Evolutionary conservation across 2,329 filamentous ascomycete species (phyloP).

Genomic region (Teratosphaeria gauchensis): DNA sequence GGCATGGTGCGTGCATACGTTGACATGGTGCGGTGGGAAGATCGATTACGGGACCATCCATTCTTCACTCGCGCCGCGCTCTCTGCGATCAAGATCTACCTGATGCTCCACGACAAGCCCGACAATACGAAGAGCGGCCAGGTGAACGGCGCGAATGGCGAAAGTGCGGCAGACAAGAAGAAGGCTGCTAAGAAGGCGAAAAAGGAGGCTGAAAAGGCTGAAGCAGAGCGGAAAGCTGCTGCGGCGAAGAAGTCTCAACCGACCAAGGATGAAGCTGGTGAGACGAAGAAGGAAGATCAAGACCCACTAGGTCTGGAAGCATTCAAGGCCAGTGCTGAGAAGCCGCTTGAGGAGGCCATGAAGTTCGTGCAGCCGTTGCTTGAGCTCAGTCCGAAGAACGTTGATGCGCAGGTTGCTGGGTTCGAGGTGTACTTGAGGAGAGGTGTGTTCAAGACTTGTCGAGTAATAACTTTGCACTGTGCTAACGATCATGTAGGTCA

Average conservation of each 20-base stretch:
- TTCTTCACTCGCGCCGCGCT: constrained; percentile 82
- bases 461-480: neutral
- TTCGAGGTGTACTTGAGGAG: constrained; percentile 83
- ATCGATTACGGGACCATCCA: constrained; percentile 80
- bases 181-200: constrained; percentile 58
- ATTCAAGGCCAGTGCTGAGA: constrained; percentile 52
- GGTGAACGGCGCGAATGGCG: constrained; percentile 56
- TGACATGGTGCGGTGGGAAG: constrained; percentile 95
- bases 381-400: constrained; percentile 68
- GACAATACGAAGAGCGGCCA: constrained; percentile 62
- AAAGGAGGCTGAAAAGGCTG: constrained; percentile 67
- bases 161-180: constrained; percentile 76
- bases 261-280: constrained; percentile 52
- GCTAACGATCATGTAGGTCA: constrained; percentile 47
- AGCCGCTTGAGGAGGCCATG: constrained; percentile 74
- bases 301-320: constrained; percentile 78
- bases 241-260: constrained; percentile 39
- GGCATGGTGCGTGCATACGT: constrained; percentile 91
- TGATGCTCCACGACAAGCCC: constrained; percentile 68
- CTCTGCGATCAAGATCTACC: constrained; percentile 69
- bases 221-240: constrained; percentile 61
- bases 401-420: constrained; percentile 72
- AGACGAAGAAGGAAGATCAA: constrained; percentile 76
- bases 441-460: constrained; percentile 48
- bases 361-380: constrained; percentile 77